Base-by-base conservation (phyloP, 2,329 filamentous ascomycete species). In the Penicillium fuscoglaucum region DNA sequence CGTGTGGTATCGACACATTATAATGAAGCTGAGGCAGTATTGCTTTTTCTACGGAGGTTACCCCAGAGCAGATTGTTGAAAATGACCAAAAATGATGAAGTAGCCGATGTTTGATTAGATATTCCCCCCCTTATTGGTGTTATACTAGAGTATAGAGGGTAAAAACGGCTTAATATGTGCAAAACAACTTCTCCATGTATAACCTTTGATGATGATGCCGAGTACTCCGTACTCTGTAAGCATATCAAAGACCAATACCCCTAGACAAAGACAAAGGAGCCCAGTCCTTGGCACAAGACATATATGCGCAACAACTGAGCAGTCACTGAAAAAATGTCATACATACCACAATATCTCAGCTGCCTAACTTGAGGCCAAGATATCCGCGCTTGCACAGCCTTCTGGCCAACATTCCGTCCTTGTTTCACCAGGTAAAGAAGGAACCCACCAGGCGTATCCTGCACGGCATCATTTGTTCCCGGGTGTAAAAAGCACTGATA, bases 261-360 rank as follows among this genome's bases (percentile, higher is more conserved):
- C 29, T 53, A 12, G 51, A 21, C 17, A 37, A 28, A 46, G 40
- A 44, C 8, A 46, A 19, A 53, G 29, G 4, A 35, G 51, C 29
- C 43, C 15, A 52, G 45, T 24, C 24, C 44, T 59, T 61, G 45
- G 52, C 35, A 40, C 39, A n/a, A 33, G 52, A 43, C 31, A 40
- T 6, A 35, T 6, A 19, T 52, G 29, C 10, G 2, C 13, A 13
- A 33, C 28, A 44, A 41, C 19, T n/a, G 24, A 45, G 47, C 19
- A 28, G 35, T 28, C 45, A 49, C 40, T 33, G 21, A 28, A 19
- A 26, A 46, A 13, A 19, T 46, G 29, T 33, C 40, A 37, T 15
- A 35, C 43, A 21, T 12, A 19, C 17, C 4, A 6, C 9, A 13
- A 51, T 33, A 52, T 52, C 37, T 35, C 13, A 40, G 49, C 21